Conservation (phyloP, 2,329 filamentous ascomycete species). For the Colletotrichum eleusines region DNA sequence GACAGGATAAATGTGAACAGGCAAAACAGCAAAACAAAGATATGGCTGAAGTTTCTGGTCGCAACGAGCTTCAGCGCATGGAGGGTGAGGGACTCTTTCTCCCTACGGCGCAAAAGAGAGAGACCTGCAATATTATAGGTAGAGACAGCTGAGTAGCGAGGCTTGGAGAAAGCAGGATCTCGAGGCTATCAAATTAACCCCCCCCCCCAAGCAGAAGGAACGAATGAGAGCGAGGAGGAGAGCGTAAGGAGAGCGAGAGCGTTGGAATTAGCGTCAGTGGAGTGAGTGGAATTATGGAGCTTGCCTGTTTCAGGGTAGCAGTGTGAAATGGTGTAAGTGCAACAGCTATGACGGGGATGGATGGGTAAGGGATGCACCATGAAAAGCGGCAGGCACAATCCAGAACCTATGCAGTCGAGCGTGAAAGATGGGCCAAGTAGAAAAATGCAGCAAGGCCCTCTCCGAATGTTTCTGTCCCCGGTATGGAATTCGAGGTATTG, state of each 20-base stretch:
- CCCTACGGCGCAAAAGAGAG: neutral
- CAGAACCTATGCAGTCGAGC: neutral
- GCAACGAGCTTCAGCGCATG: constrained; percentile 13
- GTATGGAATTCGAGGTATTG: neutral
- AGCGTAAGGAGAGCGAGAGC: too few species aligned
- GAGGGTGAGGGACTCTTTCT: too few species aligned
- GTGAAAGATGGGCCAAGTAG: too few species aligned
- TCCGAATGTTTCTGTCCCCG: neutral
- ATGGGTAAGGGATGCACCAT: constrained; percentile 27
- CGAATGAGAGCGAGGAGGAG: too few species aligned
- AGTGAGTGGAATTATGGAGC: constrained; percentile 23
- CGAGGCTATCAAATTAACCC: neutral
- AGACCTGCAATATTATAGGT: neutral
- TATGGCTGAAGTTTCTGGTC: constrained; percentile 17
- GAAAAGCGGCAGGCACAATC: constrained; percentile 16
- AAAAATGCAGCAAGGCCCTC: neutral
- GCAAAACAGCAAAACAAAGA: constrained; percentile 22
- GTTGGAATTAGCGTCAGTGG: neutral
- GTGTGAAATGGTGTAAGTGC: constrained; percentile 30
- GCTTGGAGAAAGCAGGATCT: neutral
- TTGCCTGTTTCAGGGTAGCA: constrained; percentile 32
- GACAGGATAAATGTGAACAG: neutral
- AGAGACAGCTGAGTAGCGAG: neutral
- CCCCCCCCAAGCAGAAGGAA: too few species aligned
- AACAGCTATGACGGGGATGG: constrained; percentile 36